Conservation (phyloP, 164 flowering plant species). For the Chimonanthus praecox region DNA sequence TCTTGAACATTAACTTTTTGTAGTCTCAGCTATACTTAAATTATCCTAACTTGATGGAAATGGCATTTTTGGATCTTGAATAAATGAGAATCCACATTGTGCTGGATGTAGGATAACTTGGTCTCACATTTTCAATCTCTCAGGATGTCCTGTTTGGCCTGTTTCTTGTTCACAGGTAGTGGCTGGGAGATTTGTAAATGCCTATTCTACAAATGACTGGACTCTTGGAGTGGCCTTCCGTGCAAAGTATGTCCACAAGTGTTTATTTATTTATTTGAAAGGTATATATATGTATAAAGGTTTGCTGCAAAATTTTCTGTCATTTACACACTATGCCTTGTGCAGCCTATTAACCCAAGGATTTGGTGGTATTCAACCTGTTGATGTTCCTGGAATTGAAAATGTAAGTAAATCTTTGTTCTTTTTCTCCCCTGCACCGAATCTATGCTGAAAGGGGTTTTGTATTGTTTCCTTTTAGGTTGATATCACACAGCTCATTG, state of each 20-base stretch:
- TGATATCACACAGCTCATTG: conserved; percentile 29
- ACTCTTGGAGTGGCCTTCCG: conserved; percentile 94
- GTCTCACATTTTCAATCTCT: neutral
- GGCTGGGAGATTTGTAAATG: conserved; percentile 92
- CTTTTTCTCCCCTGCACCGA: neutral
- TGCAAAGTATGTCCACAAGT: conserved; percentile 51
- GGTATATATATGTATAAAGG: neutral
- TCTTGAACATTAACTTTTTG: neutral
- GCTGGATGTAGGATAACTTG: no score
- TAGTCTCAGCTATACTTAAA: neutral
- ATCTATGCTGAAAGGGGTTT: neutral
- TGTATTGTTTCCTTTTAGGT: conserved; percentile 29
- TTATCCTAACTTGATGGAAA: neutral
- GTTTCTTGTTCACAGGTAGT: conserved; percentile 54
- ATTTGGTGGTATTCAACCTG: conserved; percentile 92
- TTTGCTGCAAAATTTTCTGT: neutral
- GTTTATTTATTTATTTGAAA: no score
- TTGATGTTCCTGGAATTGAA: conserved; percentile 71
- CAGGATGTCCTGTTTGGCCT: neutral
- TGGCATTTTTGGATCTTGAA: neutral
- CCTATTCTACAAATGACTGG: conserved; percentile 84
- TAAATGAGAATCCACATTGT: no score
- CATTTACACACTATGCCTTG: neutral
- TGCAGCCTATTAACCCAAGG: conserved; percentile 83
- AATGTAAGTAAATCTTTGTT: conserved; percentile 47